These are phyloP conservation scores for Malbranchea cinnamomea DNA, from an alignment of 2,329 filamentous ascomycete species.

Conservation along the genomic window DNA sequence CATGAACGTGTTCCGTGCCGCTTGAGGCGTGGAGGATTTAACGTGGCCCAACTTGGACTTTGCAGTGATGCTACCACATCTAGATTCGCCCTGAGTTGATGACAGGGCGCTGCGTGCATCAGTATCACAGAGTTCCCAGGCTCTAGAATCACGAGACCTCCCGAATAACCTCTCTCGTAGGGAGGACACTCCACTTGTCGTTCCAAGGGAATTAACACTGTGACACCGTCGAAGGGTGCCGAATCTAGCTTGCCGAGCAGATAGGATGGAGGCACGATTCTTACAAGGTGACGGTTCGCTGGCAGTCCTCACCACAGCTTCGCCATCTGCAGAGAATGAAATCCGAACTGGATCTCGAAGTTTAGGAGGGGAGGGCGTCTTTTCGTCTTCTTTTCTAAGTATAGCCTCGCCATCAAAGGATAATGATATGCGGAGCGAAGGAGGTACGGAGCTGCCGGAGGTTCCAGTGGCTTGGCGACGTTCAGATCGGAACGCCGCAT, in stretches of 20 bases:
- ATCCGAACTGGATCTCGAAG: constrained; percentile 48
- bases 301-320: constrained; percentile 66
- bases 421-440: constrained; percentile 26
- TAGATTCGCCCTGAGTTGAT: no score
- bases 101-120: constrained; percentile 66
- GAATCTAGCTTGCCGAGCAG: constrained; percentile 33
- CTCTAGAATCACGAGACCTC: constrained; percentile 71
- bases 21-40: no score
- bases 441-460: no score
- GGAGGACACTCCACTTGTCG: constrained; percentile 35
- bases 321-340: constrained; percentile 74
- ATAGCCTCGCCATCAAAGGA: constrained; percentile 28
- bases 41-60: no score
- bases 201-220: constrained; percentile 48
- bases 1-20: constrained; percentile 46
- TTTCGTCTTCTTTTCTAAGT: constrained; percentile 23
- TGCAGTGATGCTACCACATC: no score
- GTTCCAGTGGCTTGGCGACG: no score
- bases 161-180: constrained; percentile 44
- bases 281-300: constrained; percentile 51
- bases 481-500: no score
- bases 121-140: constrained; percentile 81
- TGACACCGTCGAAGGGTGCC: constrained; percentile 52
- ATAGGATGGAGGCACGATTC: constrained; percentile 34
- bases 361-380: constrained; percentile 27